Evolutionary conservation across 352 stramenopile species (phyloP).

Genomic region (Globisporangium middletonii): DNA sequence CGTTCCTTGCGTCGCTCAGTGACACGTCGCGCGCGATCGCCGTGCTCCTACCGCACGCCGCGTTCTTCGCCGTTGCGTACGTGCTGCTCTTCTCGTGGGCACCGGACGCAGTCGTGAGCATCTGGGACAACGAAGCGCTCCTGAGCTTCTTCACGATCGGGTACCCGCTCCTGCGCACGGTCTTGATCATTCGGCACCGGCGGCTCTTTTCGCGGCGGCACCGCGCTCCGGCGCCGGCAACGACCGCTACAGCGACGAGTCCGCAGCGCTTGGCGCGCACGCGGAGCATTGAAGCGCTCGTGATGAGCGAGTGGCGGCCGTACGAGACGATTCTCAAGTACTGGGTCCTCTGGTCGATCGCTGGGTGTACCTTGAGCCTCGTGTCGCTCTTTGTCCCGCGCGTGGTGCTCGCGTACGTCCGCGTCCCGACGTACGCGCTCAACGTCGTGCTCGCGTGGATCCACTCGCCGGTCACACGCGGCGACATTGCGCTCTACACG

Average conservation of each 20-base stretch:
- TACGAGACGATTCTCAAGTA: conserved; percentile 82
- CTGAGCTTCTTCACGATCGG: conserved; percentile 51
- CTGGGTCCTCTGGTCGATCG: conserved; percentile 77
- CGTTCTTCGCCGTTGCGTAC: conserved; percentile 62
- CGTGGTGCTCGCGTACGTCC: conserved; percentile 50
- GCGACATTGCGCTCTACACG: conserved; percentile 67
- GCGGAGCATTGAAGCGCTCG: conserved; percentile 11
- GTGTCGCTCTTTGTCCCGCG: conserved; percentile 58
- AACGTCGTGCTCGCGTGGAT: conserved; percentile 80
- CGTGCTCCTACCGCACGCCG: conserved; percentile 56
- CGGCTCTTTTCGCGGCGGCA: conserved; percentile 31
- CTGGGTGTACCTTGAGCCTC: conserved; percentile 36
- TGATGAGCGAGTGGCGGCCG: conserved; percentile 50
- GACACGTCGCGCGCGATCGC: conserved; percentile 57
- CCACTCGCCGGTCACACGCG: conserved; percentile 67
- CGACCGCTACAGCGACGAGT: not conserved
- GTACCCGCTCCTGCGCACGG: conserved; percentile 63
- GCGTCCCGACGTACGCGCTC: conserved; percentile 44
- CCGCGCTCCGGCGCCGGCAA: not conserved
- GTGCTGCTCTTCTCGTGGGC: conserved; percentile 42
- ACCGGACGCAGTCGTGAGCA: conserved; percentile 31
- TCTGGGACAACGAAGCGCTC: conserved; percentile 55
- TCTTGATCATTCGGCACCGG: conserved; percentile 52
- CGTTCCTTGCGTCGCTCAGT: conserved; percentile 63
- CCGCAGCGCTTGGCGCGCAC: conserved; percentile 3